A percentile compares a stretch with the other conserved stretches of the same genome.
These are phyloP conservation scores for Aspergillus sp. DNA, from an alignment of 2,329 filamentous ascomycete species.

Conservation along the genomic window DNA sequence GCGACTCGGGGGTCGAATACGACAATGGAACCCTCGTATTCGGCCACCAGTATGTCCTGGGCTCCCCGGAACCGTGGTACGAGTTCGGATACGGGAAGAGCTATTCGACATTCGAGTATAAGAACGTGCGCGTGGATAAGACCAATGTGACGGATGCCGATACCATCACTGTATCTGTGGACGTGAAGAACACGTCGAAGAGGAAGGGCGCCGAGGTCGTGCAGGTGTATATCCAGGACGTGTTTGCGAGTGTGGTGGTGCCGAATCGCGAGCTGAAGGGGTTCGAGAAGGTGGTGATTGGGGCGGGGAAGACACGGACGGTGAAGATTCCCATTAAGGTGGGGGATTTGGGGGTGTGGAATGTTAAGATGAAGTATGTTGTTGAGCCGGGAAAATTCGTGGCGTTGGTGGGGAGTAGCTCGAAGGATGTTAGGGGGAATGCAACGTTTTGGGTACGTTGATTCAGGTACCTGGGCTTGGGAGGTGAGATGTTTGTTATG, in stretches of 20 bases:
- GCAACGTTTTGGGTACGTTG: constrained; percentile 31
- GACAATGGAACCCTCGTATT: constrained; percentile 63
- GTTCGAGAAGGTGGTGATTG: constrained; percentile 64
- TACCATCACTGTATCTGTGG: constrained; percentile 58
- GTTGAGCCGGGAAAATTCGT: constrained; percentile 70
- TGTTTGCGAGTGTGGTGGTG: constrained; percentile 61
- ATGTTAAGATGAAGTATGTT: constrained; percentile 65
- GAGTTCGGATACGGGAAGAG: constrained; percentile 67
- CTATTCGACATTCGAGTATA: constrained; percentile 64
- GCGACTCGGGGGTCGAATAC: constrained; percentile 54
- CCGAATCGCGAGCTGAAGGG: constrained; percentile 66
- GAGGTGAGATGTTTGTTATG: neutral
- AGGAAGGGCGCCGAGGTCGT: constrained; percentile 66
- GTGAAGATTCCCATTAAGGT: constrained; percentile 54
- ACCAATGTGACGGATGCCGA: constrained; percentile 58
- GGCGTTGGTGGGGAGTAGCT: constrained; percentile 58
- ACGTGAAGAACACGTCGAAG: constrained; percentile 59
- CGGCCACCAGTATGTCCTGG: constrained; percentile 65
- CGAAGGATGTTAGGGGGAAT: constrained; percentile 35
- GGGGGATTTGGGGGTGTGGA: constrained; percentile 56
- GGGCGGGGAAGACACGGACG: constrained; percentile 58
- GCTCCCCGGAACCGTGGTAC: constrained; percentile 60
- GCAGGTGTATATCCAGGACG: constrained; percentile 66
- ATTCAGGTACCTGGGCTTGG: neutral
- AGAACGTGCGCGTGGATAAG: constrained; percentile 26